Evolutionary conservation across 176 grass and related monocot genomes (phyloP).

Genomic region (Cocos nucifera): DNA sequence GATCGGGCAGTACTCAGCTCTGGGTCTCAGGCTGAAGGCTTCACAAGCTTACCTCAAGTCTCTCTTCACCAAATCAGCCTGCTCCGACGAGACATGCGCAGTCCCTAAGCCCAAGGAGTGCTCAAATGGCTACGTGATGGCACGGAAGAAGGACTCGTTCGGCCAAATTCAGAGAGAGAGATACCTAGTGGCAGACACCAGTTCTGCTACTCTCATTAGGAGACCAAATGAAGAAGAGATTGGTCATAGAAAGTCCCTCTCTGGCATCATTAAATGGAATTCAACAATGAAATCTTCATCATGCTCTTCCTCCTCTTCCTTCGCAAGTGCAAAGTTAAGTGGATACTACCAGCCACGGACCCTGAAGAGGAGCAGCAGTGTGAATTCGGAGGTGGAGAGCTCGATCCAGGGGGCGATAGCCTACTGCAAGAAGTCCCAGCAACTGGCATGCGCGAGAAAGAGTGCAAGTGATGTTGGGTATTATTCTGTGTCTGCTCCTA

Average conservation of each 20-base stretch:
- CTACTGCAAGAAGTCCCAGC: constrained; percentile 66
- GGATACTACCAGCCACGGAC: neutral
- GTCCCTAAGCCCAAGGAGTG: neutral
- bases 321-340: constrained; percentile 10
- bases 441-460: constrained; percentile 35
- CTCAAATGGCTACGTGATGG: neutral
- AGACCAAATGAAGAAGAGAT: constrained; percentile 31
- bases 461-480: constrained; percentile 38
- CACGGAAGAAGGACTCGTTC: neutral
- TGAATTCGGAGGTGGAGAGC: constrained; percentile 46
- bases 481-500: constrained; percentile 24
- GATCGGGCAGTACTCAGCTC: neutral
- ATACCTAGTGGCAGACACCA: neutral
- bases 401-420: constrained; percentile 70
- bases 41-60: constrained; percentile 40
- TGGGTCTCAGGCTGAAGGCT: constrained; percentile 34
- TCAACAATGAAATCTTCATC: neutral
- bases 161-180: constrained; percentile 4
- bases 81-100: constrained; percentile 21
- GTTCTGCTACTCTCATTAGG: constrained; percentile 23
- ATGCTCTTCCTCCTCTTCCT: neutral
- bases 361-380: constrained; percentile 49
- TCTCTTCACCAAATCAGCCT: constrained; percentile 35
- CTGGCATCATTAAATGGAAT: constrained; percentile 39
- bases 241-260: constrained; percentile 48